Evolutionary conservation across 345 rosid genomes (phyloP).

Genomic region (Lenwebbia sp.): DNA sequence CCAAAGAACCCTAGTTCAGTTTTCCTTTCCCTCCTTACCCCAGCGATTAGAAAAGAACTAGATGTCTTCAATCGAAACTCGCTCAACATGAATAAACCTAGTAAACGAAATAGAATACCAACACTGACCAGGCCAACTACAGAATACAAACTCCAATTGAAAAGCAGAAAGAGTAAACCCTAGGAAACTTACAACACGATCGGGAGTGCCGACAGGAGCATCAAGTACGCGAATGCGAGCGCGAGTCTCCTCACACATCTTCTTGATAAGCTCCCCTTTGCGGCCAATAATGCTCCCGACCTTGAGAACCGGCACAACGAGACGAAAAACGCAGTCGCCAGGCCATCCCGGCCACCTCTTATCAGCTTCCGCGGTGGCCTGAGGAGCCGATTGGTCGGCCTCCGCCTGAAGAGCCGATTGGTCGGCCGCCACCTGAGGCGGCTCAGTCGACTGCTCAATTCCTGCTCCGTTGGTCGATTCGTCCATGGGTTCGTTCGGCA

Average conservation of each 20-base stretch:
- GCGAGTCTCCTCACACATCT: slow-evolving; percentile 84
- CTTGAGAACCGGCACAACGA: slow-evolving; percentile 60
- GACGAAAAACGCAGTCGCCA: slow-evolving; percentile 68
- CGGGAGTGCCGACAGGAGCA: slow-evolving; percentile 44
- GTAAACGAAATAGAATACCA: not conserved
- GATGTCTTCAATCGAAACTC: not conserved
- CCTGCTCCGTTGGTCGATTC: not conserved
- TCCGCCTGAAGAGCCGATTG: not conserved
- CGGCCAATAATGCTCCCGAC: slow-evolving; percentile 88
- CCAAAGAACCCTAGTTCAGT: not conserved
- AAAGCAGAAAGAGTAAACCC: not conserved
- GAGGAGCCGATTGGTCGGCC: not conserved
- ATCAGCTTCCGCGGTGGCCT: slow-evolving; percentile 7
- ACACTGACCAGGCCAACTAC: not conserved
- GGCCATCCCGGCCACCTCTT: slow-evolving; percentile 93
- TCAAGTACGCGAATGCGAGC: slow-evolving; percentile 81
- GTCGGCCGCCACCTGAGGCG: not conserved
- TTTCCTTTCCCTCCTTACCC: not conserved
- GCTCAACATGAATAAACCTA: not conserved
- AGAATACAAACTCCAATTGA: not conserved
- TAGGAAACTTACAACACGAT: slow-evolving; percentile 48
- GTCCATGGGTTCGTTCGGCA: not conserved
- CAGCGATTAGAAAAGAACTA: not conserved
- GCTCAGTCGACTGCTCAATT: not conserved
- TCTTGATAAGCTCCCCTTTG: slow-evolving; percentile 78